These are phyloP conservation scores for Pythium brassicae DNA, from an alignment of 352 stramenopile genomes.

Conservation along the genomic window DNA sequence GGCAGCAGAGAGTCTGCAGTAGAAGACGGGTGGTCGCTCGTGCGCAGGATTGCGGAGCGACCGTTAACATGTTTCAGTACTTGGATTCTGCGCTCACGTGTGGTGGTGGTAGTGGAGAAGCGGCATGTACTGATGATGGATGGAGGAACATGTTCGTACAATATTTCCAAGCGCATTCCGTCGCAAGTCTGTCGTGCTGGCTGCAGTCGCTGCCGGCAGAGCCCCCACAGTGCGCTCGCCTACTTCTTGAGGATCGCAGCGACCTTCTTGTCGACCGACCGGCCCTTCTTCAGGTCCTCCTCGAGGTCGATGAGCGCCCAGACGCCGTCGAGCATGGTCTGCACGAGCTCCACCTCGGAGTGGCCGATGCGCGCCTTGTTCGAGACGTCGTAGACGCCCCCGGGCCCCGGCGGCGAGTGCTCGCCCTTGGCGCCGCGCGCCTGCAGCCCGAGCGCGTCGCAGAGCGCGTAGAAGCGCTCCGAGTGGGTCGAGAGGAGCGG, in stretches of 20 bases:
- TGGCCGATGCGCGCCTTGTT: slow-evolving; percentile 93
- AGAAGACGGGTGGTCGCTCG: not conserved
- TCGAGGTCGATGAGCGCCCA: slow-evolving; percentile 90
- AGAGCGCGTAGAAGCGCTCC: slow-evolving; percentile 68
- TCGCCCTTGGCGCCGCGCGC: slow-evolving; percentile 78
- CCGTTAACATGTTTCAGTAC: slow-evolving; percentile 2
- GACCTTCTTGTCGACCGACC: slow-evolving; percentile 62
- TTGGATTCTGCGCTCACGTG: not conserved
- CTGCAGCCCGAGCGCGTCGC: slow-evolving; percentile 75
- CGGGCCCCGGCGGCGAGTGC: slow-evolving; percentile 73
- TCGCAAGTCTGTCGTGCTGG: too few species aligned
- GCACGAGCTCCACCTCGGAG: slow-evolving; percentile 93
- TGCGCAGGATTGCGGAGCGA: not conserved
- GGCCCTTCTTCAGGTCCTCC: slow-evolving; percentile 85
- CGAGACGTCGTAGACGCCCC: slow-evolving; percentile 92
- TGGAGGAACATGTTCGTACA: not conserved
- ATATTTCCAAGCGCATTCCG: too few species aligned
- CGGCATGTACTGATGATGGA: not conserved
- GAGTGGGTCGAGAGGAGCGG: slow-evolving; percentile 66
- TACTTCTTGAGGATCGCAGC: slow-evolving; percentile 28
- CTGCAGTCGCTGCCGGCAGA: too few species aligned
- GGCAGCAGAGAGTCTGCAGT: not conserved
- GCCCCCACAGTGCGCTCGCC: too few species aligned
- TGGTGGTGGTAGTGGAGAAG: not conserved
- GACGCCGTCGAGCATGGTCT: slow-evolving; percentile 95